These are phyloP conservation scores for Silene conica DNA, from an alignment of 148 eudicot genomes.

Conservation along the genomic window DNA sequence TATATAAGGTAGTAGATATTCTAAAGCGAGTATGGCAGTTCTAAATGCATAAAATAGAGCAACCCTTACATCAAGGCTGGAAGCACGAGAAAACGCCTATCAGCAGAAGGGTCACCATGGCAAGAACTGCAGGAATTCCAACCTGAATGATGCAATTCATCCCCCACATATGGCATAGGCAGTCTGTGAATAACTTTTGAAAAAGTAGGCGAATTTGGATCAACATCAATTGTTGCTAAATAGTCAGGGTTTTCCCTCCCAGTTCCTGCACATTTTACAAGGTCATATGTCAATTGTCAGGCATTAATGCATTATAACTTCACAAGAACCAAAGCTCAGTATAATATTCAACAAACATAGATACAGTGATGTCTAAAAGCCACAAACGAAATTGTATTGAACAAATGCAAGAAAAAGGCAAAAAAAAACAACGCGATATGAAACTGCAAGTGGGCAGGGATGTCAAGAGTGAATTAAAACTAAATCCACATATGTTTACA, in stretches of 20 bases:
- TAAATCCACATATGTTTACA: no score
- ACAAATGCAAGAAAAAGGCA: not conserved
- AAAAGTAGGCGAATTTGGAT: slow-evolving; percentile 73
- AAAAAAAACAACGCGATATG: not conserved
- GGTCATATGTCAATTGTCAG: not conserved
- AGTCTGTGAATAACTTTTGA: slow-evolving; percentile 85
- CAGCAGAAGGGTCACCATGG: slow-evolving; percentile 73
- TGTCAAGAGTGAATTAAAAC: no score
- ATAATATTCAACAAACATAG: not conserved
- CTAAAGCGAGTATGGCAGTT: not conserved
- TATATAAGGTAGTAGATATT: not conserved
- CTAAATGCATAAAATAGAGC: not conserved
- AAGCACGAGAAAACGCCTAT: slow-evolving; percentile 77
- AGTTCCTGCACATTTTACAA: slow-evolving; percentile 44
- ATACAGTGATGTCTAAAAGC: not conserved
- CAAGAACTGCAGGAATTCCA: slow-evolving; percentile 99
- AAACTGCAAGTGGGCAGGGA: no score
- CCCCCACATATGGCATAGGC: slow-evolving; percentile 74
- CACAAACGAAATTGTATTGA: not conserved
- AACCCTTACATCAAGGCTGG: slow-evolving; percentile 71
- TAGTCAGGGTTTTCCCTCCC: slow-evolving; percentile 91
- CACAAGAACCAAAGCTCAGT: not conserved
- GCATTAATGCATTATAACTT: not conserved
- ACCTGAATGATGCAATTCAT: slow-evolving; percentile 93
- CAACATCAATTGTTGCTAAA: slow-evolving; percentile 81